Conservation (phyloP, 805 yeast species). For the Candida ulmi region DNA sequence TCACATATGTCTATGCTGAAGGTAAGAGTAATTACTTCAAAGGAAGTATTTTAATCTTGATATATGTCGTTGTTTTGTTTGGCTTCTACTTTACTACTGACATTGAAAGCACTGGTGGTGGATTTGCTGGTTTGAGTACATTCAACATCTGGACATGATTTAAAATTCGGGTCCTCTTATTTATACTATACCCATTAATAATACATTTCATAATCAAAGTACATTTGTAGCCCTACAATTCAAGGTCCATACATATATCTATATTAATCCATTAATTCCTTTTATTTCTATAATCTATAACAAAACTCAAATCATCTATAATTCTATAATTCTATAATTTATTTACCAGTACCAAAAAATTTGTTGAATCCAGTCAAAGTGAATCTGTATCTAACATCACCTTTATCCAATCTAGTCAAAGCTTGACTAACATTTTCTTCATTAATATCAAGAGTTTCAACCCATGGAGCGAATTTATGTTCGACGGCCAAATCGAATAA, state of each 20-base stretch:
- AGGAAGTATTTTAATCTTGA: slow-evolving; percentile 79
- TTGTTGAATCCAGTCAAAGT: slow-evolving; percentile 50
- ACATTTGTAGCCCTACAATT: too few relatives aligned
- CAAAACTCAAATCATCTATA: too few relatives aligned
- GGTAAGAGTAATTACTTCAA: slow-evolving; percentile 96
- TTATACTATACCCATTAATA: too few relatives aligned
- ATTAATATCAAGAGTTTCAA: slow-evolving; percentile 50
- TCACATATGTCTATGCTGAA: slow-evolving; percentile 92
- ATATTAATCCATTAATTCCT: too few relatives aligned
- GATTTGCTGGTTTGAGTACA: not conserved
- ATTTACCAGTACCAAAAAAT: slow-evolving; percentile 26
- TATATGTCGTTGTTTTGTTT: slow-evolving; percentile 65
- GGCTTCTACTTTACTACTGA: slow-evolving; percentile 69
- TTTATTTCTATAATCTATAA: too few relatives aligned
- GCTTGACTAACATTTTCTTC: slow-evolving; percentile 50
- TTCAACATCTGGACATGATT: not conserved
- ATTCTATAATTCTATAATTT: not conserved
- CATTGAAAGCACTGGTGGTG: slow-evolving; percentile 9
- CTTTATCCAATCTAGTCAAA: slow-evolving; percentile 45
- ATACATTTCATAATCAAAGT: too few relatives aligned
- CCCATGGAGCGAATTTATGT: slow-evolving; percentile 55
- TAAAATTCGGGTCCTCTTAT: too few relatives aligned
- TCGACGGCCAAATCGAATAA: slow-evolving; percentile 62
- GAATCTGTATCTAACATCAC: slow-evolving; percentile 61
- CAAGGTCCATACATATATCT: too few relatives aligned